These are phyloP conservation scores for Calycina marina DNA, from an alignment of 2,329 filamentous ascomycete species.

Conservation along the genomic window DNA sequence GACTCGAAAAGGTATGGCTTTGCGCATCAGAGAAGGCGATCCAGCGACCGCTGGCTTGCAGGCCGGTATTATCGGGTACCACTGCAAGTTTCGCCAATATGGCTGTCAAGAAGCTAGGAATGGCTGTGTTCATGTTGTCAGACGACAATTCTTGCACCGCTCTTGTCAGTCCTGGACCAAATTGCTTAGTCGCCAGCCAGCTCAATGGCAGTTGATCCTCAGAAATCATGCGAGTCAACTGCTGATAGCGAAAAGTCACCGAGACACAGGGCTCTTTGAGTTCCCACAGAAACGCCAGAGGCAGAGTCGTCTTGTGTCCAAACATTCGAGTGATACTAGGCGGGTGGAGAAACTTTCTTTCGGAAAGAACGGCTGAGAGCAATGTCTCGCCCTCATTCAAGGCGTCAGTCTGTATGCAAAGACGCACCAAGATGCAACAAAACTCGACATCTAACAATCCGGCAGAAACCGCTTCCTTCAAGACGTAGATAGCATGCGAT, in stretches of 20 bases:
- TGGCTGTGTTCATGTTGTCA: slow-evolving; percentile 21
- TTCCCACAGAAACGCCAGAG: slow-evolving; percentile 23
- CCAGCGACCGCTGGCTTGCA: not conserved
- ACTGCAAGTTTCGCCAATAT: slow-evolving; percentile 22
- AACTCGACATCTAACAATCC: slow-evolving; percentile 29
- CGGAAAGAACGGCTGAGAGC: slow-evolving; percentile 23
- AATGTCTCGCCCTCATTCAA: slow-evolving; percentile 28
- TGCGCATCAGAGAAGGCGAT: slow-evolving; percentile 8
- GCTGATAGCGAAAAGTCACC: slow-evolving; percentile 24
- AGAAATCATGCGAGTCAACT: slow-evolving; percentile 25
- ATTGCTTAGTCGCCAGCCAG: slow-evolving; percentile 31
- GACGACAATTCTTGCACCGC: slow-evolving; percentile 25
- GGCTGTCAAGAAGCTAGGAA: slow-evolving; percentile 24
- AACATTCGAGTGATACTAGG: slow-evolving; percentile 12
- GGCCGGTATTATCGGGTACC: not conserved
- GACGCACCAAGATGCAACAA: slow-evolving; percentile 26
- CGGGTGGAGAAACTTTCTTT: slow-evolving; percentile 25
- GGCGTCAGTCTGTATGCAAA: slow-evolving; percentile 26
- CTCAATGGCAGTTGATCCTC: slow-evolving; percentile 24
- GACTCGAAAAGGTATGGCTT: slow-evolving; percentile 27
- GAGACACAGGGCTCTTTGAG: slow-evolving; percentile 23
- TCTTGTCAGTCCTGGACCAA: slow-evolving; percentile 28
- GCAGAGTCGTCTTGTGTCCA: slow-evolving; percentile 16
- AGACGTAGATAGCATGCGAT: slow-evolving; percentile 30
- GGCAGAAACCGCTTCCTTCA: slow-evolving; percentile 28